phyloP scores from a whole-genome alignment of 768 basidiomycete genomes.

The Nevesoporus exiguus region DNA sequence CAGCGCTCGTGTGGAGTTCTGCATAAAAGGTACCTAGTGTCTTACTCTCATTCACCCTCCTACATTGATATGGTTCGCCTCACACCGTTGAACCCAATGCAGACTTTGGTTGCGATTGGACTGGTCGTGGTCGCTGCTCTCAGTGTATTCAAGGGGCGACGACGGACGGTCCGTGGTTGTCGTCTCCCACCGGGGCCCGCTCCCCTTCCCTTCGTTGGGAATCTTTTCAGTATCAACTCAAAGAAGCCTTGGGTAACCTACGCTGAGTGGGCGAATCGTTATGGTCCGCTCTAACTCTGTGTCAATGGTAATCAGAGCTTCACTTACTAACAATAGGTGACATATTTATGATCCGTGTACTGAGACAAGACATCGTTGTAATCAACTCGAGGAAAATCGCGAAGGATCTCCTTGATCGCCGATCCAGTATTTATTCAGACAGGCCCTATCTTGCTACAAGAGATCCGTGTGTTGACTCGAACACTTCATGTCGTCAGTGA shows the following conservation, averaged over 20 bases:
- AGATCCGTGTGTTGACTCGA: slow-evolving; percentile 13
- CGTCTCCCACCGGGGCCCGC: slow-evolving; percentile 18
- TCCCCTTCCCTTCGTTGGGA: slow-evolving; percentile 19
- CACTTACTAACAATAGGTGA: slow-evolving; percentile 9
- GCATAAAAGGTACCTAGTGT: neutral
- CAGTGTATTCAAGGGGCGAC: slow-evolving; percentile 1
- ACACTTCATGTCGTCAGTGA: neutral
- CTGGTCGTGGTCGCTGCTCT: neutral
- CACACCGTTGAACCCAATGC: neutral
- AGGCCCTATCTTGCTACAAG: slow-evolving; percentile 14
- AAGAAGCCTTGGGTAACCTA: slow-evolving; percentile 21
- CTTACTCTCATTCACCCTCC: neutral
- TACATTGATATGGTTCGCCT: neutral
- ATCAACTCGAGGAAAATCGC: slow-evolving; percentile 27
- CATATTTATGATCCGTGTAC: slow-evolving; percentile 19
- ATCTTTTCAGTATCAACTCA: slow-evolving; percentile 14
- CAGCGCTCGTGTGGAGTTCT: neutral
- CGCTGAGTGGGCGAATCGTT: slow-evolving; percentile 15
- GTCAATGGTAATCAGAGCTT: neutral
- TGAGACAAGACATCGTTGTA: slow-evolving; percentile 23
- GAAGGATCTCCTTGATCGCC: slow-evolving; percentile 27
- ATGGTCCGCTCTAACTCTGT: slow-evolving; percentile 7
- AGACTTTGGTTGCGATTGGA: neutral
- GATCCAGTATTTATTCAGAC: slow-evolving; percentile 29
- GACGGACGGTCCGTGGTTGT: neutral